phyloP scores from a whole-genome alignment of 2,329 filamentous ascomycete species.

The Hymenoscyphus occultus region DNA sequence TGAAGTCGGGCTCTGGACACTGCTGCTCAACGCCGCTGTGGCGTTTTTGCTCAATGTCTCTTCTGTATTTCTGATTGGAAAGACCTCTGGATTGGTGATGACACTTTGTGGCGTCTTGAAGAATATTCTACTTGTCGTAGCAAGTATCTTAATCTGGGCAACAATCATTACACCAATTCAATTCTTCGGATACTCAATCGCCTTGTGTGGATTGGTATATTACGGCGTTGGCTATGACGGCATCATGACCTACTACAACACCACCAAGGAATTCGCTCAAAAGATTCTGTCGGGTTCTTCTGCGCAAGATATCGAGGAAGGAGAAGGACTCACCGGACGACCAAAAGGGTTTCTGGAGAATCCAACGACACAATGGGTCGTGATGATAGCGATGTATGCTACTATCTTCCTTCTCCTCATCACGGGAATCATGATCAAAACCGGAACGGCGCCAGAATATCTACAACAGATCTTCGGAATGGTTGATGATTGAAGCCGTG shows the following conservation, averaged over 20 bases:
- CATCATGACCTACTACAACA: constrained; percentile 14
- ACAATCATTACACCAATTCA: constrained; percentile 72
- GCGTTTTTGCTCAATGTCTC: constrained; percentile 80
- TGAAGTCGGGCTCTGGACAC: constrained; percentile 66
- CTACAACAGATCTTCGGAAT: neutral
- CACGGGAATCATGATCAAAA: constrained; percentile 3
- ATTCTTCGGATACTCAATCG: constrained; percentile 78
- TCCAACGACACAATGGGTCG: neutral
- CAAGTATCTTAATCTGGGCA: constrained; percentile 77
- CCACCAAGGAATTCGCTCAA: constrained; percentile 6
- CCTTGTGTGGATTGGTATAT: constrained; percentile 72
- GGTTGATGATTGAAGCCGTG: neutral
- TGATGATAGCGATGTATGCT: constrained; percentile 3
- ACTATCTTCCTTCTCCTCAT: constrained; percentile 9
- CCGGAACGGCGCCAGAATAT: neutral
- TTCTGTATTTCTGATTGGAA: constrained; percentile 81
- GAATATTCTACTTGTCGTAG: constrained; percentile 75
- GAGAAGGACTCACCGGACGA: neutral
- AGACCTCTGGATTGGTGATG: constrained; percentile 78
- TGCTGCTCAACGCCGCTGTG: constrained; percentile 71
- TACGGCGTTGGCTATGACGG: constrained; percentile 45
- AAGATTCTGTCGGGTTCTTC: constrained; percentile 12
- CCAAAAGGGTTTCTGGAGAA: neutral
- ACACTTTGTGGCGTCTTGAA: constrained; percentile 83
- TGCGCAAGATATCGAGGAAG: neutral